Percentiles rank a stretch among this genome's conserved stretches.
These are phyloP conservation scores for Curvularia sp. DNA, from an alignment of 2,329 filamentous ascomycete species.

Conservation along the genomic window DNA sequence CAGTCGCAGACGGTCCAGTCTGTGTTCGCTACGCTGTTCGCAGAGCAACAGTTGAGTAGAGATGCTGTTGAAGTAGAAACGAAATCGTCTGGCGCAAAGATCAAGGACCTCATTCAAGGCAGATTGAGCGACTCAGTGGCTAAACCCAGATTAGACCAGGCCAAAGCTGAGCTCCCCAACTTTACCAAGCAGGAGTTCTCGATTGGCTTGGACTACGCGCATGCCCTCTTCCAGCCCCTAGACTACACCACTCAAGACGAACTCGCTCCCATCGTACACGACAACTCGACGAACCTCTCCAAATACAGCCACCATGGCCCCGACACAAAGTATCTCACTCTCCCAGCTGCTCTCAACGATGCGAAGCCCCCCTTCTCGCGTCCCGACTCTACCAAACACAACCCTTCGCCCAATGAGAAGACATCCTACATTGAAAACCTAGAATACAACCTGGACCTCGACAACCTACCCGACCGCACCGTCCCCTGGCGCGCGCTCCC, in stretches of 20 bases:
- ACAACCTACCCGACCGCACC: constrained; percentile 53
- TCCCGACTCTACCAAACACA: constrained; percentile 31
- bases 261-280: constrained; percentile 37
- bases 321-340: constrained; percentile 44
- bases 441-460: constrained; percentile 44
- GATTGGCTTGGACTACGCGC: constrained; percentile 62
- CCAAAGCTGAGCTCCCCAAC: constrained; percentile 37
- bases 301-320: constrained; percentile 42
- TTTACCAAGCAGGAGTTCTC: constrained; percentile 58
- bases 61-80: constrained; percentile 45
- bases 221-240: constrained; percentile 55
- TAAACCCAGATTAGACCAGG: constrained; percentile 17
- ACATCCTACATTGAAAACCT: constrained; percentile 43
- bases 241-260: constrained; percentile 38
- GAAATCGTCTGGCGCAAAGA: constrained; percentile 21
- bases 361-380: constrained; percentile 45
- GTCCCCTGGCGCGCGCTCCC: constrained; percentile 54
- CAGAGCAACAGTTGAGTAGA: constrained; percentile 61
- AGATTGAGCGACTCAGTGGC: constrained; percentile 50
- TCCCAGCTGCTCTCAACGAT: constrained; percentile 48
- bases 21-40: constrained; percentile 61
- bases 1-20: constrained; percentile 51
- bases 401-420: constrained; percentile 40
- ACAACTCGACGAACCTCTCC: constrained; percentile 49
- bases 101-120: constrained; percentile 31